Evolutionary conservation across 257 asterid species (phyloP).

Genomic region (Fraxinus anomala): DNA sequence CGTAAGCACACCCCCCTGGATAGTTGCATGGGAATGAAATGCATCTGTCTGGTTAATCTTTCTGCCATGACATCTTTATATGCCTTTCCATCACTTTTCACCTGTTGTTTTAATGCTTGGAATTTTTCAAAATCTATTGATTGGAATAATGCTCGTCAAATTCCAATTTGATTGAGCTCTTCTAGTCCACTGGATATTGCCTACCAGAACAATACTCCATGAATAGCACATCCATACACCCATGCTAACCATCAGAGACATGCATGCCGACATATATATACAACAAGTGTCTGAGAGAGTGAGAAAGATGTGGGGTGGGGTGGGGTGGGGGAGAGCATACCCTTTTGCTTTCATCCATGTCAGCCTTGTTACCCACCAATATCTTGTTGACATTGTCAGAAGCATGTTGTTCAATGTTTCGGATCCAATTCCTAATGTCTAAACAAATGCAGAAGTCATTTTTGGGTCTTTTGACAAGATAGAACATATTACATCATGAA

Average conservation of each 20-base stretch:
- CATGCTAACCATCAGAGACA: neutral
- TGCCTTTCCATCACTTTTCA: slow-evolving; percentile 15
- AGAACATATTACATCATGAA: neutral
- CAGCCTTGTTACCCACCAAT: neutral
- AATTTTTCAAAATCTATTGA: slow-evolving; percentile 3
- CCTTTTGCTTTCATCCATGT: neutral
- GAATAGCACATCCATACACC: neutral
- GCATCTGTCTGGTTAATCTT: neutral
- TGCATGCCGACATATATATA: neutral
- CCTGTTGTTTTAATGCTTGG: slow-evolving; percentile 4
- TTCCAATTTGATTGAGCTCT: slow-evolving; percentile 11
- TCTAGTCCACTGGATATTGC: slow-evolving; percentile 9
- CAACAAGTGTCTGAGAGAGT: neutral
- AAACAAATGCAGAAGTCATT: slow-evolving; percentile 15
- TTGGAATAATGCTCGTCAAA: slow-evolving; percentile 8
- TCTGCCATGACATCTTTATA: neutral
- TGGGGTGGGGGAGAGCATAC: neutral
- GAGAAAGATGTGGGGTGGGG: neutral
- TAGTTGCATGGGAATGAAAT: neutral
- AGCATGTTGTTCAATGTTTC: neutral
- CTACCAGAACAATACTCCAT: slow-evolving; percentile 2
- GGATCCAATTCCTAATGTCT: neutral
- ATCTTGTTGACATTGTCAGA: neutral
- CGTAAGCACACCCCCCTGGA: neutral
- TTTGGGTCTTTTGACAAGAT: slow-evolving; percentile 6